Conservation (phyloP, 305 asterid species). For the Solanum chacoense region DNA sequence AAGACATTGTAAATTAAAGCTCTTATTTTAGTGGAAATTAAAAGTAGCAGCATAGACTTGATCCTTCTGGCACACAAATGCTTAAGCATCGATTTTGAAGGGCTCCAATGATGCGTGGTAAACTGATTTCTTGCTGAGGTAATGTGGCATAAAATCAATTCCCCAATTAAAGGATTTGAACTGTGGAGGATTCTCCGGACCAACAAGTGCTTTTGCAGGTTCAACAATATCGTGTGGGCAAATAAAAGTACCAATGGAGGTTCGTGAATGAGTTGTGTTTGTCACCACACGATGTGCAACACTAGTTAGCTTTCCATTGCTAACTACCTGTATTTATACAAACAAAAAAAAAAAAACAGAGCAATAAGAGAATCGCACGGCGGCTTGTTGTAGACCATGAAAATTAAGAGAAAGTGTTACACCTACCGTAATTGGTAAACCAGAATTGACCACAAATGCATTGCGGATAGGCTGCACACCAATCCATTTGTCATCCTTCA, state of each 20-base stretch:
- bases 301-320: background rate
- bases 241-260: slow-evolving; percentile 39
- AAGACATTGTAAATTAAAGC: background rate
- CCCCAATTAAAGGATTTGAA: background rate
- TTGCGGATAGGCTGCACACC: slow-evolving; percentile 34
- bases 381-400: background rate
- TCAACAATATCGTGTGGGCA: slow-evolving; percentile 42
- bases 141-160: background rate
- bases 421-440: slow-evolving; percentile 58
- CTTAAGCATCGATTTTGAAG: background rate
- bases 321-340: background rate
- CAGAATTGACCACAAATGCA: slow-evolving; percentile 49
- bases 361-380: background rate
- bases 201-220: slow-evolving; percentile 39
- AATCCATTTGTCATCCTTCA: slow-evolving; percentile 46
- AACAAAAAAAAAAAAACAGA: background rate
- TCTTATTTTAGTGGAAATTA: background rate
- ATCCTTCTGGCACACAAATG: background rate
- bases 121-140: slow-evolving; percentile 3
- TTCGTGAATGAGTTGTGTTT: slow-evolving; percentile 15
- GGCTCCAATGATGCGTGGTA: background rate
- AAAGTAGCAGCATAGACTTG: background rate
- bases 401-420: background rate
- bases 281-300: slow-evolving; percentile 3
- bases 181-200: background rate